Evolutionary conservation across 2,329 filamentous ascomycete genomes (phyloP).

Genomic region (Teratosphaeria nubilosa): DNA sequence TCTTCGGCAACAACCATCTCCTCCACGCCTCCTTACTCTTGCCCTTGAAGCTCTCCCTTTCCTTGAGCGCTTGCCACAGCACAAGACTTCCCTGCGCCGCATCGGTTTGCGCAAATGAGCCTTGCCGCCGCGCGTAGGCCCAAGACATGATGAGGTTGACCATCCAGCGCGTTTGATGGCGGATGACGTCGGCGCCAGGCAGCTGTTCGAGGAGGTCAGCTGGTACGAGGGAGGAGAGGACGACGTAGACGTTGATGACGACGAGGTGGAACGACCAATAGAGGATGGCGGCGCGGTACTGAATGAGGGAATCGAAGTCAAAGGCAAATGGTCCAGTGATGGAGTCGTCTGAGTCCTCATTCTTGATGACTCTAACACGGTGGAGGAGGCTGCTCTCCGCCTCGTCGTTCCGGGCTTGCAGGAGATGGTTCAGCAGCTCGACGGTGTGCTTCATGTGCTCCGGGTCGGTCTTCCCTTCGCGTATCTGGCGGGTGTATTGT

Average conservation of each 20-base stretch:
- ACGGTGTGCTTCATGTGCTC: background rate
- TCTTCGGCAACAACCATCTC: background rate
- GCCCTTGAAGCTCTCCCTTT: background rate
- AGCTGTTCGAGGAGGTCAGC: background rate
- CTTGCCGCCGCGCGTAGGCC: background rate
- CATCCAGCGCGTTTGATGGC: background rate
- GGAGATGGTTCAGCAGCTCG: background rate
- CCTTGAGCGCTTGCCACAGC: background rate
- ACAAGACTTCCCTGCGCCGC: background rate
- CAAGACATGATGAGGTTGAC: background rate
- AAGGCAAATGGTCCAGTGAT: background rate
- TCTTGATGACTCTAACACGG: background rate
- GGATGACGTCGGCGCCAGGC: background rate
- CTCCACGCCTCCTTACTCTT: background rate
- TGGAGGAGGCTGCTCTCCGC: background rate
- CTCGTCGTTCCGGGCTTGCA: background rate
- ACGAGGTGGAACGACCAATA: background rate
- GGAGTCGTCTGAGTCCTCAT: background rate
- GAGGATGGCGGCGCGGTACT: background rate
- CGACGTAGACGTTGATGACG: background rate
- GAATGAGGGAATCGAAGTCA: background rate
- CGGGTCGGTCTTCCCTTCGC: background rate
- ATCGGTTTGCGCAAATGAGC: background rate
- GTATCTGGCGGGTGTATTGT: background rate
- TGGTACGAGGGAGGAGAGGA: background rate